phyloP scores from a whole-genome alignment of 306 rosid species.

The Vigna hirtella region DNA sequence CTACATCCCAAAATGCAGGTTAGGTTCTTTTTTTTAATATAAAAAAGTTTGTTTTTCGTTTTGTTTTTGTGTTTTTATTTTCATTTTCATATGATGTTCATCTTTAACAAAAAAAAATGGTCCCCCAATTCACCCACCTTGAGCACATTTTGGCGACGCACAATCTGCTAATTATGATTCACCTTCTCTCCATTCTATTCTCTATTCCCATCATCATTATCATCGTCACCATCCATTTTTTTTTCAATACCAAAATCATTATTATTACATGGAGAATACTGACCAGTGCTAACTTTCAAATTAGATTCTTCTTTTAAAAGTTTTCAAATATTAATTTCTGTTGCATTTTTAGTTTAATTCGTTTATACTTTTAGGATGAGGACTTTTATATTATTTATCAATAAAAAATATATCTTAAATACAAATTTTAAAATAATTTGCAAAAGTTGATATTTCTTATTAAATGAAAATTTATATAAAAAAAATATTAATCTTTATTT shows the following conservation, averaged over 20 bases:
- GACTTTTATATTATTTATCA: background rate
- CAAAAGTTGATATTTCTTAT: background rate
- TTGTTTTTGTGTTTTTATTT: slow-evolving; percentile 3
- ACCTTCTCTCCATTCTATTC: slow-evolving; percentile 44
- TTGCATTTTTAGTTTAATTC: background rate
- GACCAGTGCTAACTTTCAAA: too few species aligned
- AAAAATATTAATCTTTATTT: background rate
- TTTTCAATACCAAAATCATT: slow-evolving; percentile 53
- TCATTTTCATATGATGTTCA: background rate
- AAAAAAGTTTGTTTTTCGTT: too few species aligned
- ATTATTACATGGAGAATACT: slow-evolving; percentile 6
- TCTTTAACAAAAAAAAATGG: slow-evolving; percentile 19
- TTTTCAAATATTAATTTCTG: too few species aligned
- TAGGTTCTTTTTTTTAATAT: background rate
- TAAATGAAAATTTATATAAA: background rate
- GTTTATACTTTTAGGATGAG: background rate
- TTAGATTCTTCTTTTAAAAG: too few species aligned
- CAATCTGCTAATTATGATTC: slow-evolving; percentile 50
- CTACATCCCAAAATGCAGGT: slow-evolving; percentile 89
- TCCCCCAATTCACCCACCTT: slow-evolving; percentile 58
- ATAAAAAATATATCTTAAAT: background rate
- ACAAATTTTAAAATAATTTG: background rate
- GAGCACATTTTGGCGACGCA: slow-evolving; percentile 49
- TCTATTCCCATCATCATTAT: slow-evolving; percentile 46
- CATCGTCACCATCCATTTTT: slow-evolving; percentile 42